These are phyloP conservation scores for Strigomonas oncopelti DNA, from an alignment of 208 protist genomes.

Conservation along the genomic window DNA sequence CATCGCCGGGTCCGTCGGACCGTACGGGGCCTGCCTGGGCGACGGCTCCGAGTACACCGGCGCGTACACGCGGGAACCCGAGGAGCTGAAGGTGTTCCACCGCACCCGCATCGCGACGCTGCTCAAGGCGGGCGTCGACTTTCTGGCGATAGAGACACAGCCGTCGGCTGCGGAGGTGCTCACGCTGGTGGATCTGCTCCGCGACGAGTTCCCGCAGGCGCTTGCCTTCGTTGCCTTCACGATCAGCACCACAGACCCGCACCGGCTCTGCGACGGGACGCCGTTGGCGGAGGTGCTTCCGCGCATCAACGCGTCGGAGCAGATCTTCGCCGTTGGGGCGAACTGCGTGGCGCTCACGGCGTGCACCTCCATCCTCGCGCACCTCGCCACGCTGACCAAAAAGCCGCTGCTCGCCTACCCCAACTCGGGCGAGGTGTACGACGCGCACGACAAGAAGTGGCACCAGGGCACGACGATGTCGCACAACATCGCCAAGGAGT, in stretches of 20 bases:
- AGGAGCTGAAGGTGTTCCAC: conserved; percentile 50
- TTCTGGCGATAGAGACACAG: conserved; percentile 68
- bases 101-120: conserved; percentile 42
- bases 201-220: conserved; percentile 36
- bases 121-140: conserved; percentile 40
- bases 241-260: conserved; percentile 13
- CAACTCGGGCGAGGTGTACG: conserved; percentile 54
- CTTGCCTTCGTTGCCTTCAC: conserved; percentile 58
- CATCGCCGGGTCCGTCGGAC: conserved; percentile 57
- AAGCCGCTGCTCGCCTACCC: conserved; percentile 63
- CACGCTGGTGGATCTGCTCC: conserved; percentile 44
- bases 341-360: conserved; percentile 54
- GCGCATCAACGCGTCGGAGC: conserved; percentile 21
- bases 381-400: conserved; percentile 26
- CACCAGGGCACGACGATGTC: not conserved
- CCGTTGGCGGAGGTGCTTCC: conserved; percentile 27
- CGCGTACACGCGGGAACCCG: conserved; percentile 28
- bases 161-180: conserved; percentile 38
- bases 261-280: conserved; percentile 39
- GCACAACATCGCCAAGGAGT: conserved; percentile 19
- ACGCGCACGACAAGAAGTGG: conserved; percentile 34
- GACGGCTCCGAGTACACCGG: conserved; percentile 66
- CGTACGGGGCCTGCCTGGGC: conserved; percentile 59
- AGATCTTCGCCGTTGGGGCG: conserved; percentile 42
- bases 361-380: conserved; percentile 17